Conservation (phyloP, 2,329 filamentous ascomycete genomes). For the Endoconidiophora polonica region DNA sequence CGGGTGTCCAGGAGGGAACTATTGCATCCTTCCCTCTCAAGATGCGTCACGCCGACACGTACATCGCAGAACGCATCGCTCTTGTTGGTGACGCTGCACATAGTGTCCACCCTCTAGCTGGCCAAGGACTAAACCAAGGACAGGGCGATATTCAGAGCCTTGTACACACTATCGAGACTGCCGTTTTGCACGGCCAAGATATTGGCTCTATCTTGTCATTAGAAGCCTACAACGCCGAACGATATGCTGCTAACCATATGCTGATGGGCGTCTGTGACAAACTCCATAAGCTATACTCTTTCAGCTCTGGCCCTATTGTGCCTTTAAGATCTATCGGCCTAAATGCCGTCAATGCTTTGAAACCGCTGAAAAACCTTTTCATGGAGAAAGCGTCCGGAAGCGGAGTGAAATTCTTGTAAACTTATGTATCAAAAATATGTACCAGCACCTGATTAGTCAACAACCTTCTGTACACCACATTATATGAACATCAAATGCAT, state of each 20-base stretch:
- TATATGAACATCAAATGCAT: not conserved
- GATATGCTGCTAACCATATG: constrained; percentile 67
- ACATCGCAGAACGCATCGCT: constrained; percentile 77
- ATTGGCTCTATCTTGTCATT: constrained; percentile 63
- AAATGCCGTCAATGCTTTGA: constrained; percentile 55
- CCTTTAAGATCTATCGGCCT: constrained; percentile 64
- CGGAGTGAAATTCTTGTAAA: constrained; percentile 28
- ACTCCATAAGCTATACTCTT: constrained; percentile 81
- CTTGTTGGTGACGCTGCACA: constrained; percentile 91
- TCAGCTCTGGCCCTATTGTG: constrained; percentile 62
- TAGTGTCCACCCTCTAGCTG: constrained; percentile 83
- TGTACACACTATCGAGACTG: constrained; percentile 54
- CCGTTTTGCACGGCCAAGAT: constrained; percentile 71
- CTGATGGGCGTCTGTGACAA: constrained; percentile 74
- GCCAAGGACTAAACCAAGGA: constrained; percentile 87
- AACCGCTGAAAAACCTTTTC: constrained; percentile 64
- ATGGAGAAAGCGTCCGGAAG: constrained; percentile 57
- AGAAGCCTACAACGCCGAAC: constrained; percentile 63
- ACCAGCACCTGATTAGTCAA: not conserved
- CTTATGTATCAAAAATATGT: not conserved
- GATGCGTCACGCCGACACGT: constrained; percentile 85
- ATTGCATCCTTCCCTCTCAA: constrained; percentile 83
- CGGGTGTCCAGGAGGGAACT: constrained; percentile 58
- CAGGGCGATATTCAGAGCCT: constrained; percentile 77
- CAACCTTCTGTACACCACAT: not conserved